phyloP scores from a whole-genome alignment of 116 monocot genomes.

The Zostera marina region DNA sequence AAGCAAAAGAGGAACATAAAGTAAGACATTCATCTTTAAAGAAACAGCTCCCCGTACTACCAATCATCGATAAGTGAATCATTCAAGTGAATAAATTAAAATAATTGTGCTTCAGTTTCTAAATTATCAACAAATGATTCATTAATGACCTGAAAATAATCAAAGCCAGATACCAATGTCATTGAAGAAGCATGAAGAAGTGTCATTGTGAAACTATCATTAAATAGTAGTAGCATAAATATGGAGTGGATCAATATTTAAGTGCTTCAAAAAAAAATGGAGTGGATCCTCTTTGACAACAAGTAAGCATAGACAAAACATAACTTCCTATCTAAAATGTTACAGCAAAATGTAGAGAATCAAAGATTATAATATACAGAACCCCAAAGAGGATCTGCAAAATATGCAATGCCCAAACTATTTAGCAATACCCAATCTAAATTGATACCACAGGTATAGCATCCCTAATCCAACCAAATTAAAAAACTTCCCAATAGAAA shows the following conservation, averaged over 20 bases:
- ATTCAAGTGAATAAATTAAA: slow-evolving; percentile 1
- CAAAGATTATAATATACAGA: slow-evolving; percentile 45
- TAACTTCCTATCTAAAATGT: neutral
- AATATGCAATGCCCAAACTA: neutral
- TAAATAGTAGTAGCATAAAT: slow-evolving; percentile 90
- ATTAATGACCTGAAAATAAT: slow-evolving; percentile 67
- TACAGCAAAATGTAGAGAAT: neutral
- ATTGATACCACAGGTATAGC: no score
- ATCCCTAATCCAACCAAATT: no score
- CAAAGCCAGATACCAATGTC: slow-evolving; percentile 44
- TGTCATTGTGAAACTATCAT: slow-evolving; percentile 84
- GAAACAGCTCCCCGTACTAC: slow-evolving; percentile 88
- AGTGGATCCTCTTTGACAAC: slow-evolving; percentile 90
- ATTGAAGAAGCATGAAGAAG: slow-evolving; percentile 64
- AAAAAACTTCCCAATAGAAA: no score
- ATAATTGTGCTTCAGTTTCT: neutral
- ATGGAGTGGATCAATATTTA: slow-evolving; percentile 86
- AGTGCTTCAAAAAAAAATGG: no score
- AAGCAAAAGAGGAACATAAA: slow-evolving; percentile 76
- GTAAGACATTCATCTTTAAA: slow-evolving; percentile 93
- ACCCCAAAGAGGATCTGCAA: slow-evolving; percentile 79
- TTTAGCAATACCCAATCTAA: no score
- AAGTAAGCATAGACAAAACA: neutral
- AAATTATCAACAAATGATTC: slow-evolving; percentile 3
- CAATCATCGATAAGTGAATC: no score